phyloP scores from a whole-genome alignment of 1,284 basidiomycete genomes.

The Vanrija pseudolonga region DNA sequence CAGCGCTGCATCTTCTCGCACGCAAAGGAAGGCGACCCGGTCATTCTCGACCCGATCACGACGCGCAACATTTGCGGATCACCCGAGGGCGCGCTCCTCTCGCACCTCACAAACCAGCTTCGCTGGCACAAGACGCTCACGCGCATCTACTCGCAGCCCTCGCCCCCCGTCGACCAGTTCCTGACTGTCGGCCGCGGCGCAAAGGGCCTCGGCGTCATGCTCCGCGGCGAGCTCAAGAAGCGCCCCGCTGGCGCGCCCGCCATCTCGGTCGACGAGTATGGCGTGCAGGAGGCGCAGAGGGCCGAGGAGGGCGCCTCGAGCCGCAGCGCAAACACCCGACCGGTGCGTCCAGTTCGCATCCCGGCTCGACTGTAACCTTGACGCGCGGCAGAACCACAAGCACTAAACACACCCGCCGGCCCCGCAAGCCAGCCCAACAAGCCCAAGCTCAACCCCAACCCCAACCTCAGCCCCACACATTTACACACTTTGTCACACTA shows the following conservation, averaged over 20 bases:
- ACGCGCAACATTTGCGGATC: conserved; percentile 39
- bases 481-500: neutral
- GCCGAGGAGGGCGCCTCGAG: neutral
- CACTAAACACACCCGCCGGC: no score
- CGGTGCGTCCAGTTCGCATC: no score
- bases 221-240: conserved; percentile 41
- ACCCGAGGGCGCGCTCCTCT: conserved; percentile 34
- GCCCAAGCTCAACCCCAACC: no score
- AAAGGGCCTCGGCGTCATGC: conserved; percentile 46
- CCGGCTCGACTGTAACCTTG: no score
- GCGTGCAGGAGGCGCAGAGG: conserved; percentile 22
- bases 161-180: conserved; percentile 34
- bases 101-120: conserved; percentile 41
- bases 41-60: conserved; percentile 44
- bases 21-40: conserved; percentile 20
- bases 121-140: conserved; percentile 47
- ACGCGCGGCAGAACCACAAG: no score
- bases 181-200: conserved; percentile 46
- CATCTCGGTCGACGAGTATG: conserved; percentile 40
- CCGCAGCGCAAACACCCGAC: neutral
- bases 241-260: conserved; percentile 23
- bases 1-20: conserved; percentile 31
- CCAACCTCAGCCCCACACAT: no score
- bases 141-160: conserved; percentile 31
- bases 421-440: no score